Evolutionary conservation across 2,329 filamentous ascomycete species (phyloP), one percentile per base, ranked within the genome.

Genomic region (Talaromyces albobiverticillius): DNA sequence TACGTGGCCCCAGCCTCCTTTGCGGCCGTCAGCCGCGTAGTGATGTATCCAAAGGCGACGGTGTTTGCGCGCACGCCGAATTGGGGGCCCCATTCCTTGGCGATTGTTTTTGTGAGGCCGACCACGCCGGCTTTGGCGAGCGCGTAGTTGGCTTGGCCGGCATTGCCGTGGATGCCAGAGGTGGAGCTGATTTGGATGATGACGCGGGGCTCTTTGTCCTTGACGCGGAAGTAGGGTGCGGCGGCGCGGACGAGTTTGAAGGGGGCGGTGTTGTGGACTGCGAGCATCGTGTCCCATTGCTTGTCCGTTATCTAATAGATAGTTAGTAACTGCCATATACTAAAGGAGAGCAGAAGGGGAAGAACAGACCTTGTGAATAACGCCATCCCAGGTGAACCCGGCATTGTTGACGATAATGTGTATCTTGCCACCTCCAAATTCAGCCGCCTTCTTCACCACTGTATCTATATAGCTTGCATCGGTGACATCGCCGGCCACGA

Each of bases 401-500:
- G 90, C 91, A 69, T 95, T 95, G 74, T 95, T 95, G 56, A 95
- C 88, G 54, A 95, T 87, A 68, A 94, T 88, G 71, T 95, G 88
- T 59, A 96, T 91, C 78, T 95, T 95, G 65, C 90, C 90, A 60
- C 81, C 77, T 55, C 91, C 91, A 67, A 95, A 95, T 46, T 86
- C 86, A 1, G 89, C 90, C 0, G 90, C 81, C 65, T 85, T 83
- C 67, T 85, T 78, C 23, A 95, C 84, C n/a, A 95, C 81, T 9
- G 79, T 75, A 57, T 83, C 79, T 67, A 92, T 80, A 71, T 94
- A 93, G 18, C 78, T 74, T 45, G 83, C 77, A 67, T 89, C 81
- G 20, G 90, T 80, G 67, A 95, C 82, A 66, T 95, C 90, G 56
- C 91, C 91, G 0, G 84, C 76, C 0, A 94, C 85, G 2, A 87